Base-by-base conservation (phyloP, 2,329 filamentous ascomycete species). In the Cladosporium austrohemisphaericum region DNA sequence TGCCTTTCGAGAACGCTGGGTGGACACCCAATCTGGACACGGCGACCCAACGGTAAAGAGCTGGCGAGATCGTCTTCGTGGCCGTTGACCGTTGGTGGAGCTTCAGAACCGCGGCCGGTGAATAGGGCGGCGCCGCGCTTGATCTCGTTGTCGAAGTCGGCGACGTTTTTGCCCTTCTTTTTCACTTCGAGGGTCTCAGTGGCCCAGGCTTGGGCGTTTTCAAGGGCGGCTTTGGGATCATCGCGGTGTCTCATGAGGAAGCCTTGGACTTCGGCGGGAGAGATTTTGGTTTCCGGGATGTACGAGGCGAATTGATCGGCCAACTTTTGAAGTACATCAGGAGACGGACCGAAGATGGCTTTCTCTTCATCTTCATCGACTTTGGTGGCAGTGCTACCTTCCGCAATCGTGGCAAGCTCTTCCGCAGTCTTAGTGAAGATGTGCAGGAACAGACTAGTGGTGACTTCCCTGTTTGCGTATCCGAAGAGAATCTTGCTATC, bases 401-500 rank as follows among this genome's bases (percentile, higher is more conserved):
- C 1, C 60, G 60, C 3, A 71, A 75, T 51, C 59, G 48, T 69
- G 69, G 38, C 72, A 64, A 40, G 71, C 57, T 6, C 65, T 58
- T 4, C 76, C 62, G 20, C 75, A 52, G 6, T 64, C 55, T 52
- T 73, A 38, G 36, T 23, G 26, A 56, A 65, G 43, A 64, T 72
- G 29, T 68, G 64, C n/a, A 54, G 53, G 58, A 71, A 74, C 25
- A 72, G 66, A 35, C 68, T 61, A 14, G 57, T 56, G 3, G 63
- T 64, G 44, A 74, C 69, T 1, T 63, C 59, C 7, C 54, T 55
- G 1, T 65, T 68, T 1, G 71, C 70, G 28, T 69, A 62, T 1
- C 65, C 76, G 64, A 89, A 85, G 10, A 72, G 71, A 1, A 86
- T 75, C 52, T 86, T 78, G 66, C 53, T 22, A 55, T 87, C 83